Percentiles rank a stretch among this genome's conserved stretches.
These are phyloP conservation scores for Trypanosoma boissoni DNA, from an alignment of 208 protist genomes.

Conservation along the genomic window DNA sequence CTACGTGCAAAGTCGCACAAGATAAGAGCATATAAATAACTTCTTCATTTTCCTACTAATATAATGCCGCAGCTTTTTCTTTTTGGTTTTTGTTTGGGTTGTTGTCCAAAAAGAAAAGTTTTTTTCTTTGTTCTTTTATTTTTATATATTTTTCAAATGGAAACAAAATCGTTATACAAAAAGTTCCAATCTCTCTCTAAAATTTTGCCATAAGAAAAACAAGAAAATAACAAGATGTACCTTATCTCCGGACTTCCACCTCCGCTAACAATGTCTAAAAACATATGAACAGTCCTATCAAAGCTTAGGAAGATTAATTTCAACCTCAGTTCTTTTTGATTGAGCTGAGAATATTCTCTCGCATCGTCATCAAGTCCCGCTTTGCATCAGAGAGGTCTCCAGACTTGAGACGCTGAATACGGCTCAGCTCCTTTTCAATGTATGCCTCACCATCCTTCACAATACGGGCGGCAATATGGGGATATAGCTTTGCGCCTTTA, in stretches of 20 bases:
- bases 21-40: no score
- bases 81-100: no score
- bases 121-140: conserved; percentile 1
- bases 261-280: not conserved
- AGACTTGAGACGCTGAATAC: conserved; percentile 32
- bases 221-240: no score
- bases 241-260: no score
- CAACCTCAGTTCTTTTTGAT: conserved; percentile 24
- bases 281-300: conserved; percentile 2
- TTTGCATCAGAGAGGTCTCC: conserved; percentile 22
- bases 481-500: conserved; percentile 32
- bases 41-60: no score
- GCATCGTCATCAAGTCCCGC: conserved; percentile 43
- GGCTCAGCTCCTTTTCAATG: conserved; percentile 38
- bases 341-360: conserved; percentile 49
- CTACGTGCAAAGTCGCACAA: no score
- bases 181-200: no score
- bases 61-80: no score
- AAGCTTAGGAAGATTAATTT: not conserved
- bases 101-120: no score
- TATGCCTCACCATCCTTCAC: conserved; percentile 29
- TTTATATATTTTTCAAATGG: no score
- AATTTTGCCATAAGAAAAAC: no score
- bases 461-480: conserved; percentile 34
- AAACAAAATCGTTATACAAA: no score